Evolutionary conservation across 495 filamentous ascomycete species (phyloP).

Genomic region (Neurospora sp.): DNA sequence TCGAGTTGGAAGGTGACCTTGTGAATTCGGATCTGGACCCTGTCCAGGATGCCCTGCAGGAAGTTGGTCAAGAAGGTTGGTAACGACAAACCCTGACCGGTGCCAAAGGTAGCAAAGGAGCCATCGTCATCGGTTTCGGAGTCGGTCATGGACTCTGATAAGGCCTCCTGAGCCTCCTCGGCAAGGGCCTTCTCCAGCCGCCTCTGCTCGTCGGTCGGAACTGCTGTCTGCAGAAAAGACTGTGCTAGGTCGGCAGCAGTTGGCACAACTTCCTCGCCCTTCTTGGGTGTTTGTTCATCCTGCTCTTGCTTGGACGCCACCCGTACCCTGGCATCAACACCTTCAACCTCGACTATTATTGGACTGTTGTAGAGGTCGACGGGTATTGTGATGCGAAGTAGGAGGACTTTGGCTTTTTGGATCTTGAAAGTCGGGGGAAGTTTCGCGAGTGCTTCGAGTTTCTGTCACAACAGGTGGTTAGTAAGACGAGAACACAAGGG

Average conservation of each 20-base stretch:
- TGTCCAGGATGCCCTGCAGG: slow-evolving; percentile 71
- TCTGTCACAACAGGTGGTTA: slow-evolving; percentile 36
- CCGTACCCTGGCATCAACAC: slow-evolving; percentile 58
- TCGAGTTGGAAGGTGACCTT: slow-evolving; percentile 48
- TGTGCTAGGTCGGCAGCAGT: slow-evolving; percentile 76
- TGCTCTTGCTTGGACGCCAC: slow-evolving; percentile 26
- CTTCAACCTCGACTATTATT: slow-evolving; percentile 67
- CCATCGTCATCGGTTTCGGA: slow-evolving; percentile 57
- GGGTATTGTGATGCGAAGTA: slow-evolving; percentile 67
- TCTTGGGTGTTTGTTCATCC: slow-evolving; percentile 11
- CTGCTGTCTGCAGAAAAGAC: slow-evolving; percentile 68
- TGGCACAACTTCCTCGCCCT: slow-evolving; percentile 44
- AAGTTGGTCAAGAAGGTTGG: slow-evolving; percentile 77
- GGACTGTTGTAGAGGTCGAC: slow-evolving; percentile 71
- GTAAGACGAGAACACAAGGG: too few species aligned
- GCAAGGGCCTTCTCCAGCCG: slow-evolving; percentile 69
- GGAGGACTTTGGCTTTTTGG: slow-evolving; percentile 55
- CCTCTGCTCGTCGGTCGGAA: slow-evolving; percentile 62
- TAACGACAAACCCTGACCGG: slow-evolving; percentile 60
- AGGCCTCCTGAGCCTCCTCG: slow-evolving; percentile 54
- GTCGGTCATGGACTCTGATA: slow-evolving; percentile 42
- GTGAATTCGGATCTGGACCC: slow-evolving; percentile 60
- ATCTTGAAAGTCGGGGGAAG: slow-evolving; percentile 61
- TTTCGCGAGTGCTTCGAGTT: slow-evolving; percentile 60
- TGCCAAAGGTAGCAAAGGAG: slow-evolving; percentile 52